phyloP scores from a whole-genome alignment of 192 early-diverging fungal species.

The Entomortierella parvispora region DNA sequence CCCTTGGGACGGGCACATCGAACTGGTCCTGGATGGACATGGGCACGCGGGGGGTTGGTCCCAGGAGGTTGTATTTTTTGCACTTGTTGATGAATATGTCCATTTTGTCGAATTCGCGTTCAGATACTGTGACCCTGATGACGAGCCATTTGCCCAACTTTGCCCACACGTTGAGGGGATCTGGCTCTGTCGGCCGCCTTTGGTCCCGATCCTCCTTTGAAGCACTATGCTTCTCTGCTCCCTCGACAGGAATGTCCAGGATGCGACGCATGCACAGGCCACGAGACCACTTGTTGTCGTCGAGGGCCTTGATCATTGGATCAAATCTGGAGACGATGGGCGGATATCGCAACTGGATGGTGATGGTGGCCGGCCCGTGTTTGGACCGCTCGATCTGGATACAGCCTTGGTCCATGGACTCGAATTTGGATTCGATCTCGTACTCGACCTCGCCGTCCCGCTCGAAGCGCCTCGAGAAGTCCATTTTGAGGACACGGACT shows the following conservation, averaged over 20 bases:
- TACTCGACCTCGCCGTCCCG: conserved; percentile 34
- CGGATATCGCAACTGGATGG: conserved; percentile 54
- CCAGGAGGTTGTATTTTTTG: conserved; percentile 47
- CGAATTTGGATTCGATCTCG: conserved; percentile 35
- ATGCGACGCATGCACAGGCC: conserved; percentile 41
- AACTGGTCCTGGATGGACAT: background rate
- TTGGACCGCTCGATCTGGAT: conserved; percentile 16
- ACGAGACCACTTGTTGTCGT: conserved; percentile 16
- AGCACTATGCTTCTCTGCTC: background rate
- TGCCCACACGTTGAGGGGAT: conserved; percentile 23
- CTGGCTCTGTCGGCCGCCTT: conserved; percentile 34
- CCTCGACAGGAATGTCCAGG: conserved; percentile 33
- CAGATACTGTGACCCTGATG: conserved; percentile 39
- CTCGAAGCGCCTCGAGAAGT: conserved; percentile 13
- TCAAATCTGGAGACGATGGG: conserved; percentile 52
- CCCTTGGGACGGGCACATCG: background rate
- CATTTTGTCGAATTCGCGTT: background rate
- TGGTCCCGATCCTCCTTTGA: background rate
- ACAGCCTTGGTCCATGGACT: conserved; percentile 37
- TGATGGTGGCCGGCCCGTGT: conserved; percentile 22
- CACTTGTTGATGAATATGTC: conserved; percentile 26
- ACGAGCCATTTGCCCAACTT: conserved; percentile 60
- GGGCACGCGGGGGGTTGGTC: background rate
- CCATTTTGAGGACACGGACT: conserved; percentile 16
- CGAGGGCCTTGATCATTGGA: conserved; percentile 5